Evolutionary conservation across 1,284 basidiomycete genomes (phyloP), one percentile per base, ranked within the genome.

Genomic region (Sutorius eximius): DNA sequence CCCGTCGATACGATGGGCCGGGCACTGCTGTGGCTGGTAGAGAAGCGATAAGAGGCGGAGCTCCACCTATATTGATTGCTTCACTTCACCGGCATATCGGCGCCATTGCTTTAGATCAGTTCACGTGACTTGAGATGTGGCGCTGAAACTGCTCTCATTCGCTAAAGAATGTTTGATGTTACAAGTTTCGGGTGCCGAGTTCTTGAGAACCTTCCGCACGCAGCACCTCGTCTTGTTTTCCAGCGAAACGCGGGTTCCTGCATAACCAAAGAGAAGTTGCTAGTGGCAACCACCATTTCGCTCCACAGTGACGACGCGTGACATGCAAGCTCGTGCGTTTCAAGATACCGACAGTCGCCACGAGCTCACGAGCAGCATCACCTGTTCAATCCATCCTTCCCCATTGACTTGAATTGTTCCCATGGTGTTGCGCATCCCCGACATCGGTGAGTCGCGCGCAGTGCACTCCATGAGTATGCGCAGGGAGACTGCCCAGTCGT

Each of bases 1-100:
- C 16, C 11, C 13, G 32, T 6, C 15, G 24, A n/a, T 33, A n/a
- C 27, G 13, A 16, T 36, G 27, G 15, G 15, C 18, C 6, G 27
- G 18, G 34, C 15, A 32, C 24, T 48, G 59, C 59, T 53, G 58
- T 56, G 55, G 59, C 29, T 34, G 37, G 36, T 5, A 5, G 8
- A 20, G 34, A 32, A 15, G 27, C 20, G 27, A 57, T 45, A 22
- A 38, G 30, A 42, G 8, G 30, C 16, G 29, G 15, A 16, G 37
- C 42, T 49, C 41, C 42, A 20, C 11, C 16, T 11, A 9, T 11
- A 9, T 18, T 48, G 12, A 6, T 44, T 44, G 24, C 24, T 42
- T 46, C 33, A 42, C 10, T n/a, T 24, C 3, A 10, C 18, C 30
- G 44, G 12, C 44, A 18, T 33, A 16, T 22, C 20, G 45, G 24